Conservation (phyloP, 140 eudicot genomes). For the Bidens hawaiensis region DNA sequence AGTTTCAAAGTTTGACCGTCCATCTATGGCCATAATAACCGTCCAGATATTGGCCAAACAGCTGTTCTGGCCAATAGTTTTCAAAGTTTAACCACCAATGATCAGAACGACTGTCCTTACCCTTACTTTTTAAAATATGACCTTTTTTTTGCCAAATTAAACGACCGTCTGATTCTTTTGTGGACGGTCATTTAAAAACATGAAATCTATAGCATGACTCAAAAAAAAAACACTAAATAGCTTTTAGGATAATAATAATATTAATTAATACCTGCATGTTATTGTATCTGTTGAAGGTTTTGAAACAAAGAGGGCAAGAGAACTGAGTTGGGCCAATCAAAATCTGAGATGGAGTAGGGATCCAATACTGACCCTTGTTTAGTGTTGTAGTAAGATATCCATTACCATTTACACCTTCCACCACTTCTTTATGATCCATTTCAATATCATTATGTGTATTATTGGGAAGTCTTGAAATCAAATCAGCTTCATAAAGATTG, state of each 20-base stretch:
- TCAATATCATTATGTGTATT: constrained; percentile 10
- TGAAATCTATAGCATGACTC: too few species aligned
- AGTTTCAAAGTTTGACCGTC: too few species aligned
- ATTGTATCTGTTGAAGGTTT: constrained; percentile 88
- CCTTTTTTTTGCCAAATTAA: too few species aligned
- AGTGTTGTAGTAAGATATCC: constrained; percentile 37
- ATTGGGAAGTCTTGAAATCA: constrained; percentile 34
- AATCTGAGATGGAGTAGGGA: constrained; percentile 85
- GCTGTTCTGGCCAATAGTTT: too few species aligned
- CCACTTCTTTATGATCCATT: constrained; percentile 24
- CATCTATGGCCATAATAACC: too few species aligned
- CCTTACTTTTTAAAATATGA: too few species aligned
- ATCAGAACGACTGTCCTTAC: too few species aligned
- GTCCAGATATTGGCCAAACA: too few species aligned
- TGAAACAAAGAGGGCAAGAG: constrained; percentile 85
- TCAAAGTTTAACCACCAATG: too few species aligned
- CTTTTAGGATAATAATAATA: neutral
- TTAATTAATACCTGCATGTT: constrained; percentile 70
- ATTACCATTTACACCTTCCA: constrained; percentile 29
- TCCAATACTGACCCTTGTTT: constrained; percentile 90
- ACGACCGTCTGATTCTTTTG: too few species aligned
- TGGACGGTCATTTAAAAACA: too few species aligned
- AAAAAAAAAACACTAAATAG: too few species aligned
- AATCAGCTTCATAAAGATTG: constrained; percentile 36
- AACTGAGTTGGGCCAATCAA: constrained; percentile 86